Evolutionary conservation across 2,329 filamentous ascomycete genomes (phyloP).

Genomic region (Penicillium janthinellum): DNA sequence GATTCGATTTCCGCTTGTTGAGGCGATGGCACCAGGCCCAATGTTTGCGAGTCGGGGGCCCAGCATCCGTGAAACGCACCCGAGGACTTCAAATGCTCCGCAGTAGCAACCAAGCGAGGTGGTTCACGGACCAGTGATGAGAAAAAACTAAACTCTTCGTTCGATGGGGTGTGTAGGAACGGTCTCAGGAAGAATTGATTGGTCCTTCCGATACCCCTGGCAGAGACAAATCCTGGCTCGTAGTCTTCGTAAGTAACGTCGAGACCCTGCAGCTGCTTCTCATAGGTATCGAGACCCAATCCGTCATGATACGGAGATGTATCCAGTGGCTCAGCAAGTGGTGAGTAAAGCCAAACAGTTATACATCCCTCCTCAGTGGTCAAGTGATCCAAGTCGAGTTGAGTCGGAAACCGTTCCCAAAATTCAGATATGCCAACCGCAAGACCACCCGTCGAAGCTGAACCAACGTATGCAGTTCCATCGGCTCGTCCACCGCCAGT

Average conservation of each 20-base stretch:
- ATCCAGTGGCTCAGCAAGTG: conserved; percentile 58
- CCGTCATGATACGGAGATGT: conserved; percentile 61
- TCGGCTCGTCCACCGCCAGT: conserved; percentile 58
- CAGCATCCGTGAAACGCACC: conserved; percentile 60
- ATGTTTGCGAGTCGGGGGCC: conserved; percentile 41
- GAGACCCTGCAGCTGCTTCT: conserved; percentile 61
- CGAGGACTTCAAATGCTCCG: conserved; percentile 55
- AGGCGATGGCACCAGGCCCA: conserved; percentile 19
- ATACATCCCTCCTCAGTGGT: conserved; percentile 54
- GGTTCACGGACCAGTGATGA: conserved; percentile 54
- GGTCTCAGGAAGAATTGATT: conserved; percentile 59
- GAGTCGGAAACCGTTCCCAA: conserved; percentile 65
- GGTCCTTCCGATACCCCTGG: conserved; percentile 60
- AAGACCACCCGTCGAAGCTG: conserved; percentile 59
- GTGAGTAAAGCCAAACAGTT: conserved; percentile 64
- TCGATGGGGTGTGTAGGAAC: conserved; percentile 56
- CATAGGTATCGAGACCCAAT: conserved; percentile 58
- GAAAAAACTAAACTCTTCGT: conserved; percentile 49
- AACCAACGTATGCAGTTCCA: conserved; percentile 62
- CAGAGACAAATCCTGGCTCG: conserved; percentile 57
- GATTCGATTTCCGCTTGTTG: conserved; percentile 50
- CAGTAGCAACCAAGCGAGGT: conserved; percentile 53
- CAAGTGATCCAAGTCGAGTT: conserved; percentile 58
- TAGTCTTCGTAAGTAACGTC: conserved; percentile 67
- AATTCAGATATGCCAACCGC: conserved; percentile 62